phyloP scores from a whole-genome alignment of 169 alveolate genomes.

The Plasmodium falciparum region DNA sequence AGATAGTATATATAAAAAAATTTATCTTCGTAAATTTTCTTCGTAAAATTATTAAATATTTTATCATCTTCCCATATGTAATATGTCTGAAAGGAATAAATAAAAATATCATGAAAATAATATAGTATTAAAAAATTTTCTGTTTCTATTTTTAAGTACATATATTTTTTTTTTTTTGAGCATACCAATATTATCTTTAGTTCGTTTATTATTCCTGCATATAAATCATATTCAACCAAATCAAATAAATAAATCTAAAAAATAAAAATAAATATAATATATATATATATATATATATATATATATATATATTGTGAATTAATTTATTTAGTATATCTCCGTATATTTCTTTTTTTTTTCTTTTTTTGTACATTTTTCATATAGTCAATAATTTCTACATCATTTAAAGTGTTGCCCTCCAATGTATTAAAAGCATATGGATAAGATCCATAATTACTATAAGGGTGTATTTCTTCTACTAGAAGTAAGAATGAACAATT shows the following conservation, averaged over 20 bases:
- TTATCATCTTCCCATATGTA: slow-evolving; percentile 70
- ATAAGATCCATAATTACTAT: slow-evolving; percentile 57
- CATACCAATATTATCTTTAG: slow-evolving; percentile 66
- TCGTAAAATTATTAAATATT: slow-evolving; percentile 64
- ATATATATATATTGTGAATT: neutral
- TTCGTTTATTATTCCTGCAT: slow-evolving; percentile 53
- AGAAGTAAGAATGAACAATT: slow-evolving; percentile 63
- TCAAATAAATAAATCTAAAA: slow-evolving; percentile 70
- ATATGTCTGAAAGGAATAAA: slow-evolving; percentile 34
- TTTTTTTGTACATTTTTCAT: slow-evolving; percentile 69
- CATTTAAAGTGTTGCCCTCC: slow-evolving; percentile 64
- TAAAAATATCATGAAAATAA: no score
- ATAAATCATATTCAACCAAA: slow-evolving; percentile 51
- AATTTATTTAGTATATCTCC: neutral
- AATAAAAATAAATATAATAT: neutral
- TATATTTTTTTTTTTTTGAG: neutral
- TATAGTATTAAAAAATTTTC: neutral
- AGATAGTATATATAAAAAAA: slow-evolving; percentile 56
- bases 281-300: neutral
- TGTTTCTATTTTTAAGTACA: neutral
- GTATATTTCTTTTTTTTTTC: neutral
- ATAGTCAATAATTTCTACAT: slow-evolving; percentile 64
- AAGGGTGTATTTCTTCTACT: slow-evolving; percentile 69
- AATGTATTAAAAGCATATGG: slow-evolving; percentile 77
- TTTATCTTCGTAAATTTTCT: slow-evolving; percentile 37